A percentile compares a stretch with the other conserved stretches of the same genome.
Evolutionary conservation across 345 rosid genomes (phyloP).

Genomic region (Excoecaria agallocha): DNA sequence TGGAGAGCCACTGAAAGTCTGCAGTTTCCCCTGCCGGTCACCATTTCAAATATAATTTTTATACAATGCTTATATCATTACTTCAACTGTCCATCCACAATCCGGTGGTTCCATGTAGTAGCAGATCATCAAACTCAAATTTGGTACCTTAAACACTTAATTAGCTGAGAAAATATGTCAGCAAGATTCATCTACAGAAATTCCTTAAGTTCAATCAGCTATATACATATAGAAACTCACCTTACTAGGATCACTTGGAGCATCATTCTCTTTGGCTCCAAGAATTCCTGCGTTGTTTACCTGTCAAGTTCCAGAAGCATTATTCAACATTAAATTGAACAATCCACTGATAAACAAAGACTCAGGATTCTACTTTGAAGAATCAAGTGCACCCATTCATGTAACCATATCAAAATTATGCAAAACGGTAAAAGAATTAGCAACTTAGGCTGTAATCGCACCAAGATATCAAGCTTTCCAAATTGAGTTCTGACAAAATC

Average conservation of each 20-base stretch:
- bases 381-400: background rate
- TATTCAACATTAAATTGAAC: background rate
- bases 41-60: too few species aligned
- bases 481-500: slow-evolving; percentile 20
- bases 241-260: background rate
- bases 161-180: too few species aligned
- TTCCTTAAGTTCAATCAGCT: background rate
- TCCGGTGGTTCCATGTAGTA: background rate
- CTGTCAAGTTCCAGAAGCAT: slow-evolving; percentile 19
- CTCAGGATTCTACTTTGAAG: background rate
- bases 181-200: too few species aligned
- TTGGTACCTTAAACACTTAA: too few species aligned
- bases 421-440: background rate
- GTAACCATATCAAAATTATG: too few species aligned
- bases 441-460: background rate
- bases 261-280: slow-evolving; percentile 18
- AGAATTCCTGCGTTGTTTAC: slow-evolving; percentile 51
- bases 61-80: too few species aligned
- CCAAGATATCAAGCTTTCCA: slow-evolving; percentile 28
- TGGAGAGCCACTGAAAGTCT: too few species aligned
- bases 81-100: background rate
- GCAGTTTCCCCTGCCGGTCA: too few species aligned
- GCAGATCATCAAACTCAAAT: background rate
- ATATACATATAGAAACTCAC: background rate
- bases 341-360: background rate